Percentiles rank a stretch among this genome's conserved stretches.
These are phyloP conservation scores for Mucor piriformis DNA, from an alignment of 371 early-diverging fungal genomes.

Conservation along the genomic window DNA sequence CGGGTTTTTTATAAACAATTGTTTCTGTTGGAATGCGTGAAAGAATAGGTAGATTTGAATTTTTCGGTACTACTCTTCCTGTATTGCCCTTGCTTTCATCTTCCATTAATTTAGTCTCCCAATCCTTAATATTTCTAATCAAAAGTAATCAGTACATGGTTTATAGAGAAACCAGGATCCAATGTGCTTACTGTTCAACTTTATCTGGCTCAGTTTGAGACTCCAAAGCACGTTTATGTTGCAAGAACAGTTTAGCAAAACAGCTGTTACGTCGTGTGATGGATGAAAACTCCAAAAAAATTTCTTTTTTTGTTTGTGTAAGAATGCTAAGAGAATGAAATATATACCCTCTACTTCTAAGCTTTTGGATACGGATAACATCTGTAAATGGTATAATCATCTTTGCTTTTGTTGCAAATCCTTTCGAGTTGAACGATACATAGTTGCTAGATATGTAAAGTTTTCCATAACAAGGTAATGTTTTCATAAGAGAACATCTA, in stretches of 20 bases:
- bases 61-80: slow-evolving; percentile 11
- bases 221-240: slow-evolving; percentile 26
- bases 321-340: slow-evolving; percentile 23
- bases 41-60: slow-evolving; percentile 22
- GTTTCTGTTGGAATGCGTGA: slow-evolving; percentile 24
- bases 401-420: slow-evolving; percentile 62
- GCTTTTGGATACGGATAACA: slow-evolving; percentile 43
- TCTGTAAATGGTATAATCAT: slow-evolving; percentile 52
- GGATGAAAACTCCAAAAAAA: slow-evolving; percentile 50
- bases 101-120: slow-evolving; percentile 38
- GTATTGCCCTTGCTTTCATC: slow-evolving; percentile 20
- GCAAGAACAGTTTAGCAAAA: slow-evolving; percentile 43
- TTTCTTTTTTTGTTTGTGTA: slow-evolving; percentile 29
- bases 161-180: too few species aligned
- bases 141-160: neutral
- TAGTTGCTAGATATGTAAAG: slow-evolving; percentile 69
- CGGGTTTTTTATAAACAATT: slow-evolving; percentile 30
- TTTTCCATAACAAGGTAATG: slow-evolving; percentile 64
- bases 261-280: slow-evolving; percentile 46
- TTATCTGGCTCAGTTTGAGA: slow-evolving; percentile 13
- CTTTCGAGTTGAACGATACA: slow-evolving; percentile 69
- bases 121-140: slow-evolving; percentile 31
- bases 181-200: slow-evolving; percentile 24
- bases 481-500: slow-evolving; percentile 50
- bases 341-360: slow-evolving; percentile 43